Evolutionary conservation across 2,329 filamentous ascomycete species (phyloP).

Genomic region (Cladophialophora carrionii): DNA sequence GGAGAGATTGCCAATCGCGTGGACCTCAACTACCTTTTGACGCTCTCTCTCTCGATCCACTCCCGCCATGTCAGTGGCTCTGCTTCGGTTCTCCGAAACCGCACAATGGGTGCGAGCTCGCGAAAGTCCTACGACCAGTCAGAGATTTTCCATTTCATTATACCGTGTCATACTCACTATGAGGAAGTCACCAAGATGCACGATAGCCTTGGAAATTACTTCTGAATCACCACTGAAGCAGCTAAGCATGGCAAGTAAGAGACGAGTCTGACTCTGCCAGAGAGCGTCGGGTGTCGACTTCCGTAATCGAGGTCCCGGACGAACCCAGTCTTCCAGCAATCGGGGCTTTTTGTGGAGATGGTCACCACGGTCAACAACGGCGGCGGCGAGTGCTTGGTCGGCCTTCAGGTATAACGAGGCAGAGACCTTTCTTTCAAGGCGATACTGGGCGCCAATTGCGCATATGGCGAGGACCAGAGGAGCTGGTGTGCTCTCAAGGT

Average conservation of each 20-base stretch:
- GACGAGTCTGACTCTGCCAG: constrained; percentile 42
- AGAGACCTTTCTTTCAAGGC: constrained; percentile 41
- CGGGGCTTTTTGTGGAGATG: constrained; percentile 22
- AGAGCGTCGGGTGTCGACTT: constrained; percentile 31
- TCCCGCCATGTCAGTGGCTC: constrained; percentile 38
- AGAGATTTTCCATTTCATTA: not conserved
- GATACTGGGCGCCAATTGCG: constrained; percentile 45
- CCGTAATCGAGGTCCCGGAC: constrained; percentile 8
- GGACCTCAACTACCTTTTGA: constrained; percentile 33
- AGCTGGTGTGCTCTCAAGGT: constrained; percentile 39
- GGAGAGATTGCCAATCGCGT: not conserved
- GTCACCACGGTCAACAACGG: constrained; percentile 6
- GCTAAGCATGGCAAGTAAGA: constrained; percentile 41
- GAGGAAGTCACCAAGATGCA: constrained; percentile 31
- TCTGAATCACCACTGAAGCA: constrained; percentile 41
- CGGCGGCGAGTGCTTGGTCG: constrained; percentile 22
- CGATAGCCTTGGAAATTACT: constrained; percentile 37
- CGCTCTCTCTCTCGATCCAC: constrained; percentile 42
- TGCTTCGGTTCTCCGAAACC: constrained; percentile 14
- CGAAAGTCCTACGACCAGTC: constrained; percentile 24
- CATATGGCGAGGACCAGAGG: constrained; percentile 44
- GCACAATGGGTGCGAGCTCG: constrained; percentile 22
- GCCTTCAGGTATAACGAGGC: constrained; percentile 32
- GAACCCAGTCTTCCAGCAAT: constrained; percentile 29
- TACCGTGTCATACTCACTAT: constrained; percentile 14